Base-by-base conservation (phyloP, 306 rosid genomes). In the Malus sieversii region DNA sequence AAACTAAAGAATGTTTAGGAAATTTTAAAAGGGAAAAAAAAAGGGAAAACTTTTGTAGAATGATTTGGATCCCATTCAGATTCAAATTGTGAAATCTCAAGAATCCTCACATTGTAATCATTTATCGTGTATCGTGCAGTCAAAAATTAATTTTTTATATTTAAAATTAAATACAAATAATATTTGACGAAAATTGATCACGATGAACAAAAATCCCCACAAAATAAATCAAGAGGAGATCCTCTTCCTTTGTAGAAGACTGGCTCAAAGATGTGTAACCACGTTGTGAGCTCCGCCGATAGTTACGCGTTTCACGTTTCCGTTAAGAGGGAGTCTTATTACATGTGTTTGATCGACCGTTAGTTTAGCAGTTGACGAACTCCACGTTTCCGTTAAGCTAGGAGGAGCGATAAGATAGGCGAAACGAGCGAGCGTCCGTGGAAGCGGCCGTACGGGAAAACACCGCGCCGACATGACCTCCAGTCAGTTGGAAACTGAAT, bases 381-480 rank as follows among this genome's bases (percentile, higher is more conserved):
- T 38, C 42, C 9, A 38, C 42, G 42, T 38, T 38, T 38, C 42
- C 42, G 42, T 38, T 38, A 7, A 10, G 68, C 33, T 75, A 48
- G 66, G 77, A 40, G 62, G 52, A 64, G 23, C 67, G 66, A 66
- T 14, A 69, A 42, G 0, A 10, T 8, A 42, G 81, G 72, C 9
- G 64, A 23, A 68, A 32, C 74, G 30, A 55, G 62, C 72, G 73
- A 30, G 78, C 66, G 65, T 77, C 25, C 2, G 76, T 75, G 67
- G 66, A 77, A 12, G 19, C 52, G 77, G 71, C 68, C 81, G 77
- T 78, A 83, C 80, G 53, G 60, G 81, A 79, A 44, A 42, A 66
- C 19, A 81, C 77, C 77, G 79, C 75, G 70, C 85, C 79, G 68
- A 76, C 89, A 72, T 83, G 81, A 84, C 85, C 82, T 73, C 79